Evolutionary conservation across 495 filamentous ascomycete species (phyloP).

Genomic region (Glutinoglossum americanum): DNA sequence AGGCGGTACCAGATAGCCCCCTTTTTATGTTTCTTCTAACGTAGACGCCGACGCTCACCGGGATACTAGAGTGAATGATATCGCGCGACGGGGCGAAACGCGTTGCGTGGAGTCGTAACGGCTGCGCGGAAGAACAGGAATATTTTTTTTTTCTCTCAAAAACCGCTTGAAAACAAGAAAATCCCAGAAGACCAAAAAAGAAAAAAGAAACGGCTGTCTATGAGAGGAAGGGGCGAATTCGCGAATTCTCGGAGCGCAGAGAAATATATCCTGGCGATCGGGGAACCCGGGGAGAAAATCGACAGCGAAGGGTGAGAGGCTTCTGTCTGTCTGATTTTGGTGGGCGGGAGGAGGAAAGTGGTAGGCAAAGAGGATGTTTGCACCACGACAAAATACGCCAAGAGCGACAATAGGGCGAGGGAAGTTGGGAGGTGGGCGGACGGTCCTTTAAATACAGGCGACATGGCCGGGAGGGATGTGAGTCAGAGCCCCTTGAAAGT

Average conservation of each 20-base stretch:
- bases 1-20: neutral
- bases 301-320: neutral
- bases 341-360: too few relatives aligned
- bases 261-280: neutral
- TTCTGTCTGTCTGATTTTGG: too few relatives aligned
- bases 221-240: neutral
- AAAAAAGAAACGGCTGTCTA: neutral
- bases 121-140: neutral
- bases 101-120: neutral
- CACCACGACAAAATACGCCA: constrained; percentile 1
- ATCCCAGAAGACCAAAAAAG: too few relatives aligned
- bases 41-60: neutral
- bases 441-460: neutral
- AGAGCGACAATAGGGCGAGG: neutral
- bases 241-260: neutral
- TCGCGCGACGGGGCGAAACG: neutral
- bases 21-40: neutral
- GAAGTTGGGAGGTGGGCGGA: neutral
- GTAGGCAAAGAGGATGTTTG: neutral
- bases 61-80: neutral
- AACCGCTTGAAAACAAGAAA: neutral
- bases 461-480: neutral
- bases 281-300: neutral
- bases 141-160: neutral
- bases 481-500: neutral